phyloP scores from a whole-genome alignment of 805 yeast species.

The Saccharomycopsis fibuligera region DNA sequence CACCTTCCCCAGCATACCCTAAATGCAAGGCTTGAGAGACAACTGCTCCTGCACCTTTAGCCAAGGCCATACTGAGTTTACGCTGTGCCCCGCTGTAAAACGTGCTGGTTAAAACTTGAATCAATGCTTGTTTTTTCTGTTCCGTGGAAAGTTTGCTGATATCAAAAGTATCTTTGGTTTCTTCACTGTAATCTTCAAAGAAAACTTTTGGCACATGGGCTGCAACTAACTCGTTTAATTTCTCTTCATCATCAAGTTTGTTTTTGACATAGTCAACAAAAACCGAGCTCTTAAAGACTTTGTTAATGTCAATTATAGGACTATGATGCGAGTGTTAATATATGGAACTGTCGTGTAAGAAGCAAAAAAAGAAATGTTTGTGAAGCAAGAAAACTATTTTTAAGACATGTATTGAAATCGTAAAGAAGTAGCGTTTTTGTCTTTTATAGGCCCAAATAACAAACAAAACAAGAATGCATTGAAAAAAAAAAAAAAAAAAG shows the following conservation, averaged over 20 bases:
- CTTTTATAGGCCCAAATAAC: neutral
- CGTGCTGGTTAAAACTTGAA: conserved; percentile 40
- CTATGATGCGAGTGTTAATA: neutral
- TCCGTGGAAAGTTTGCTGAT: too few relatives aligned
- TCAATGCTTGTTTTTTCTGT: conserved; percentile 35
- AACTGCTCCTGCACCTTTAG: conserved; percentile 42
- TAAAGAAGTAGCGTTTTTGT: neutral
- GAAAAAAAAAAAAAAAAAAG: neutral
- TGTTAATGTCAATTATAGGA: neutral
- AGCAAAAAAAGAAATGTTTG: too few relatives aligned
- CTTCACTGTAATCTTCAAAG: conserved; percentile 25
- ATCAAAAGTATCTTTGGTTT: conserved; percentile 3
- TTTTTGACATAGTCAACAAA: conserved; percentile 8
- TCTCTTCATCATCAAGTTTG: conserved; percentile 27
- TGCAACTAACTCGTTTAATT: conserved; percentile 31
- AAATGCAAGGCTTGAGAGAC: conserved; percentile 44
- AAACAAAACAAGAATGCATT: neutral
- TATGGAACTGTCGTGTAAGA: neutral
- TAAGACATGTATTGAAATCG: neutral
- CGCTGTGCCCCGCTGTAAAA: conserved; percentile 40
- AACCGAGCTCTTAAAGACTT: neutral
- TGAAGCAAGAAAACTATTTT: too few relatives aligned
- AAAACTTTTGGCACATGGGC: conserved; percentile 35
- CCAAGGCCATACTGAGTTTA: conserved; percentile 38
- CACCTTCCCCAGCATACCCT: conserved; percentile 50